These are phyloP conservation scores for Hypoxylon fuscum DNA, from an alignment of 495 filamentous ascomycete genomes.

Conservation along the genomic window DNA sequence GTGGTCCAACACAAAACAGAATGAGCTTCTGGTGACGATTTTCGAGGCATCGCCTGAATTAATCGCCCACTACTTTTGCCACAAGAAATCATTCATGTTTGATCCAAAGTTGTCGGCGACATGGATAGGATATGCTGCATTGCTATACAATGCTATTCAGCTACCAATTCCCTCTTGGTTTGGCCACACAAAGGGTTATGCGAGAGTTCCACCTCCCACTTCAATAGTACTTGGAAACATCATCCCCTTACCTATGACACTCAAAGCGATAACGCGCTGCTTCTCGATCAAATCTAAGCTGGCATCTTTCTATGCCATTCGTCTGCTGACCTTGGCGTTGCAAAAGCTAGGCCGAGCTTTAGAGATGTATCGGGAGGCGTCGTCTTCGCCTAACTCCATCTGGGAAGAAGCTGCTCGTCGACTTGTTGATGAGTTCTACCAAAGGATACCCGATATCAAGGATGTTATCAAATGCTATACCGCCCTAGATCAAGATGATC, in stretches of 20 bases:
- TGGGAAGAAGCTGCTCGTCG: constrained; percentile 74
- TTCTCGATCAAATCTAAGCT: constrained; percentile 77
- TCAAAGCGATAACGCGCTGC: constrained; percentile 78
- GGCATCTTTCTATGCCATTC: constrained; percentile 82
- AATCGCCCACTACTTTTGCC: constrained; percentile 82
- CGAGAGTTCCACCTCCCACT: constrained; percentile 75
- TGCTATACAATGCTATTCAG: constrained; percentile 80
- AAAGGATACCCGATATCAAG: constrained; percentile 79
- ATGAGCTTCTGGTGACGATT: constrained; percentile 79
- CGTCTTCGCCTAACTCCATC: constrained; percentile 51
- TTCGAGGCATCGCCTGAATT: constrained; percentile 85
- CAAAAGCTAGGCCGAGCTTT: constrained; percentile 74
- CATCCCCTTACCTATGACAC: constrained; percentile 81
- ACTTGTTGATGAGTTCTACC: constrained; percentile 76
- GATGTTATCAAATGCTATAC: constrained; percentile 76
- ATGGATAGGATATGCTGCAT: constrained; percentile 92
- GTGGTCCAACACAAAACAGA: constrained; percentile 81
- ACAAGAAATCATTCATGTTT: constrained; percentile 80
- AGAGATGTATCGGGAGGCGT: constrained; percentile 61
- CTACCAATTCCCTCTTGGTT: constrained; percentile 76
- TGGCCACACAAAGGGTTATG: constrained; percentile 63
- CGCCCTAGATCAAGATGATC: constrained; percentile 69
- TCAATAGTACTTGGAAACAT: constrained; percentile 83
- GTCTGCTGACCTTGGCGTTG: constrained; percentile 79
- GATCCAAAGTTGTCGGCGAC: constrained; percentile 91